phyloP scores from a whole-genome alignment of 257 asterid genomes.

The Solanum medicagineum region DNA sequence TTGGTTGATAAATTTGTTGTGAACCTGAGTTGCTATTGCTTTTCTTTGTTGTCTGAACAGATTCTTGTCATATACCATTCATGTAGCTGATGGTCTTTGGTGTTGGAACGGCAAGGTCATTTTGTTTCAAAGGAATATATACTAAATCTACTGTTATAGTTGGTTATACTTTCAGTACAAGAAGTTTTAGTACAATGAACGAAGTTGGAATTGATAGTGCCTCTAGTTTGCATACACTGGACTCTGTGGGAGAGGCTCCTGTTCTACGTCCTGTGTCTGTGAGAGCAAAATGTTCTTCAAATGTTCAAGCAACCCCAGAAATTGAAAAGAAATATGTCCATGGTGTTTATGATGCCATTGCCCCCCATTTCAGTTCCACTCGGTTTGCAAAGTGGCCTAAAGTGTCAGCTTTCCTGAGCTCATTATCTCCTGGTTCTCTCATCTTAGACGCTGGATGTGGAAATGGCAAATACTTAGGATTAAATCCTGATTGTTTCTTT shows the following conservation, averaged over 20 bases:
- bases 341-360: conserved; percentile 92
- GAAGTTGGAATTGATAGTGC: conserved; percentile 15
- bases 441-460: conserved; percentile 92
- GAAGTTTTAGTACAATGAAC: conserved; percentile 42
- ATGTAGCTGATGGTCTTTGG: conserved; percentile 32
- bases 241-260: conserved; percentile 17
- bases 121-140: conserved; percentile 1
- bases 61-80: conserved; percentile 13
- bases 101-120: conserved; percentile 14
- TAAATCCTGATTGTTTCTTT: conserved; percentile 56
- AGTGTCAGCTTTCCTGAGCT: conserved; percentile 65
- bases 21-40: neutral
- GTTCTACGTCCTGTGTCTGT: conserved; percentile 34
- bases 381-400: conserved; percentile 98
- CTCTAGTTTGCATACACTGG: conserved; percentile 4
- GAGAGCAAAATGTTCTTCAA: conserved; percentile 22
- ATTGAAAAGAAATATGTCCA: conserved; percentile 92
- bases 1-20: neutral
- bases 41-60: conserved; percentile 2
- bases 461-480: conserved; percentile 84
- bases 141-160: conserved; percentile 4
- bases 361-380: conserved; percentile 98
- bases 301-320: conserved; percentile 70
- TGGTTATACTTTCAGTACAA: neutral
- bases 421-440: conserved; percentile 70